Conservation (phyloP, 2,329 filamentous ascomycete genomes). For the Fusarium goolgardi region DNA sequence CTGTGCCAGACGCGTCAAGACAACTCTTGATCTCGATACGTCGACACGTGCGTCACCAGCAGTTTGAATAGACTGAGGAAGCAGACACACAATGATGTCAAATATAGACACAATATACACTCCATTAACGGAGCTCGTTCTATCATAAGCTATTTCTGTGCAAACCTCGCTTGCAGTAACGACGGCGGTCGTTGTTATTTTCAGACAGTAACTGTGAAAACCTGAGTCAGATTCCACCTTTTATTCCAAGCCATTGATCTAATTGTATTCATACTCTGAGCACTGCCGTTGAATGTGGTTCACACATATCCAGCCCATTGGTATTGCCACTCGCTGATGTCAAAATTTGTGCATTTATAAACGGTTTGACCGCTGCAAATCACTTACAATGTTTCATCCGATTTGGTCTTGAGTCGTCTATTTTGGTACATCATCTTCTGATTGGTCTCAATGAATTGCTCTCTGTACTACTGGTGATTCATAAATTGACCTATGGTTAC, state of each 20-base stretch:
- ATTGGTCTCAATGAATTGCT: conserved; percentile 9
- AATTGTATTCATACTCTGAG: background rate
- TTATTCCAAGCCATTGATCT: conserved; percentile 14
- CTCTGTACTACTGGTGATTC: conserved; percentile 3
- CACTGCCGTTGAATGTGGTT: background rate
- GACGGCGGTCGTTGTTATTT: conserved; percentile 47
- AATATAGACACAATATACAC: background rate
- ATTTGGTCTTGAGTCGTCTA: background rate
- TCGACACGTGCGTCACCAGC: conserved; percentile 38
- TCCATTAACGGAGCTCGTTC: background rate
- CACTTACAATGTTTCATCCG: background rate
- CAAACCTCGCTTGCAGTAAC: conserved; percentile 4
- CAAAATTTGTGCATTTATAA: background rate
- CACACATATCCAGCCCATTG: background rate
- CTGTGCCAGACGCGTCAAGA: background rate
- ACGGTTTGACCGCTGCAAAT: background rate
- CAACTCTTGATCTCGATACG: background rate
- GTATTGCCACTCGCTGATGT: background rate
- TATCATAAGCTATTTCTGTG: background rate
- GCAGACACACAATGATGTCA: conserved; percentile 44
- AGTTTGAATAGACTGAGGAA: conserved; percentile 40
- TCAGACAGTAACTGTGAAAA: conserved; percentile 50
- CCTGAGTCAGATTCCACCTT: conserved; percentile 44
- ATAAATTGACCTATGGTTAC: conserved; percentile 9
- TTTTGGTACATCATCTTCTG: background rate